These are phyloP conservation scores for Aegilops umbellulata DNA, from an alignment of 176 grass and related monocot genomes.

Conservation along the genomic window DNA sequence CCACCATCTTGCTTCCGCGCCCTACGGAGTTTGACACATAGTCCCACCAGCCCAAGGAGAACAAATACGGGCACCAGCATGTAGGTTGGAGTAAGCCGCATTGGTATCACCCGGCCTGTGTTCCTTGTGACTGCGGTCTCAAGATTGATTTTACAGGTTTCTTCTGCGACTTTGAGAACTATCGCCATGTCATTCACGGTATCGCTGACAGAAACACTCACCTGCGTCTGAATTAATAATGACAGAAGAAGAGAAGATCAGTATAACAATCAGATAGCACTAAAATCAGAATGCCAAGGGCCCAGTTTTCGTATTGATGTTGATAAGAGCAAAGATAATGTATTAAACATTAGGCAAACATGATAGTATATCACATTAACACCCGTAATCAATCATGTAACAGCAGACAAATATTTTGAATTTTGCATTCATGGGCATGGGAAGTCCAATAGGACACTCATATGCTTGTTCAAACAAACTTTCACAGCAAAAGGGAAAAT, in stretches of 20 bases:
- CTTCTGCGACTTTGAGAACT: conserved; percentile 50
- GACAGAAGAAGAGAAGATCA: conserved; percentile 15
- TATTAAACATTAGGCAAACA: background rate
- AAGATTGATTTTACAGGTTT: conserved; percentile 61
- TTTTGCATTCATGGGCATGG: background rate
- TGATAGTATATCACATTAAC: background rate
- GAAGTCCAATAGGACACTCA: background rate
- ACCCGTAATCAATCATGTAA: background rate
- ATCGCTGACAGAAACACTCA: conserved; percentile 48
- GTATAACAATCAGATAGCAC: background rate
- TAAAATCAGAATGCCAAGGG: background rate
- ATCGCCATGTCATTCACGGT: conserved; percentile 41
- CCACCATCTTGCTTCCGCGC: background rate
- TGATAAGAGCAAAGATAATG: background rate
- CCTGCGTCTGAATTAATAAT: conserved; percentile 41
- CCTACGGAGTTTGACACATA: conserved; percentile 55
- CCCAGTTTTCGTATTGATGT: background rate
- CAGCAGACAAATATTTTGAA: background rate
- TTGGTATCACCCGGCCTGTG: conserved; percentile 25
- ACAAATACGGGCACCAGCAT: conserved; percentile 42
- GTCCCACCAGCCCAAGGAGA: conserved; percentile 37
- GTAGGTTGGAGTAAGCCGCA: conserved; percentile 38
- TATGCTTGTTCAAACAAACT: conserved; percentile 4
- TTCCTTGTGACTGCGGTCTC: conserved; percentile 40
- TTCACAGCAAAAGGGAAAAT: background rate